phyloP scores from a whole-genome alignment of 768 basidiomycete species.

The Serpula lacrymans region DNA sequence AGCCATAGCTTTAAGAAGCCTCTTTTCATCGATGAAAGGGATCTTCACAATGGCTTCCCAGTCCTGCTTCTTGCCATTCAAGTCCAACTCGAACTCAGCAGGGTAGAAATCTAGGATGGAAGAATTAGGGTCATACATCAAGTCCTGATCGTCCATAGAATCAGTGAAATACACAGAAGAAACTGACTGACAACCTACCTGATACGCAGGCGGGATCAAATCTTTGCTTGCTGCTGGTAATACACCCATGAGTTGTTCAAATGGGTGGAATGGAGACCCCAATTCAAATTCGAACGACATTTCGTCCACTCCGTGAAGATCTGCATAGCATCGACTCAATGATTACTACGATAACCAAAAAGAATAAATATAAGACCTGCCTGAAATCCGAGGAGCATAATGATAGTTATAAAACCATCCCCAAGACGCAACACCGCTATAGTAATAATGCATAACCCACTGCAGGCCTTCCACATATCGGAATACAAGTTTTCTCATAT shows the following conservation, averaged over 20 bases:
- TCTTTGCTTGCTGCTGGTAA: conserved; percentile 88
- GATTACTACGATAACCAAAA: conserved; percentile 26
- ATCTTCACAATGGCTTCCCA: conserved; percentile 99
- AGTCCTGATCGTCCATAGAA: conserved; percentile 50
- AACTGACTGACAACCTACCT: conserved; percentile 40
- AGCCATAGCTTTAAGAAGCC: conserved; percentile 80
- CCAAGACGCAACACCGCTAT: conserved; percentile 96
- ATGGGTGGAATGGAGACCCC: conserved; percentile 88
- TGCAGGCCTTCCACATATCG: conserved; percentile 93
- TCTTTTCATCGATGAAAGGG: conserved; percentile 87
- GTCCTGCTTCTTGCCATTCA: conserved; percentile 97
- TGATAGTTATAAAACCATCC: conserved; percentile 99
- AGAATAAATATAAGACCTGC: conserved; percentile 38
- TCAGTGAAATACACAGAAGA: not conserved
- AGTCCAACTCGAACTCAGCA: conserved; percentile 81
- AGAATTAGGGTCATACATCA: conserved; percentile 84
- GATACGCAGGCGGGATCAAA: conserved; percentile 82
- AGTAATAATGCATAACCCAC: conserved; percentile 99
- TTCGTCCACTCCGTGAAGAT: conserved; percentile 60
- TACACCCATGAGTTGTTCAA: conserved; percentile 97
- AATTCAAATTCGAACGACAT: conserved; percentile 87
- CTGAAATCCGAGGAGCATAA: conserved; percentile 94
- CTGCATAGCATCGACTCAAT: conserved; percentile 35
- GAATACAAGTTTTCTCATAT: conserved; percentile 68
- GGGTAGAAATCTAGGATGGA: conserved; percentile 96